Percentiles rank a stretch among this genome's conserved stretches.
These are phyloP conservation scores for Caloboletus firmus DNA, from an alignment of 1,284 basidiomycete genomes.

Conservation along the genomic window DNA sequence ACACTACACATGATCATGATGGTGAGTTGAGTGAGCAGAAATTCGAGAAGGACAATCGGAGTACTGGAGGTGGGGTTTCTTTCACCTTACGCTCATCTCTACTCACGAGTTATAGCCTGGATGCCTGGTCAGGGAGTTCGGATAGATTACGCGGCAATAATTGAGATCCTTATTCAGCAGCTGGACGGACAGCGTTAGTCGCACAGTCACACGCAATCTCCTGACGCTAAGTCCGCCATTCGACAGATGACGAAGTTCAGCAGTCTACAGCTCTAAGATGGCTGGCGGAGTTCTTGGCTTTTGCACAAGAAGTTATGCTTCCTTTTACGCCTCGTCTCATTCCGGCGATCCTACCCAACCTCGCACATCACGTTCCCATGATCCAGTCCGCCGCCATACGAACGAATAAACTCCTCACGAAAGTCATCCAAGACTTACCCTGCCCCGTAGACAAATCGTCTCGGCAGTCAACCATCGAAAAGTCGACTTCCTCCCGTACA, in stretches of 20 bases:
- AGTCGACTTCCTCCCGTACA: slow-evolving; percentile 32
- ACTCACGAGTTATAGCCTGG: slow-evolving; percentile 58
- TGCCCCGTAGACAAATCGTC: slow-evolving; percentile 56
- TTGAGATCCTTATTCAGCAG: slow-evolving; percentile 93
- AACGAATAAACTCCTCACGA: slow-evolving; percentile 84
- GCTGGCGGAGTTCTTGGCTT: slow-evolving; percentile 89
- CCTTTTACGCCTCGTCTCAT: slow-evolving; percentile 94
- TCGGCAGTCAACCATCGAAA: slow-evolving; percentile 40
- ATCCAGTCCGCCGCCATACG: slow-evolving; percentile 87
- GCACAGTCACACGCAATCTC: neutral
- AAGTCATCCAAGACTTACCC: slow-evolving; percentile 85
- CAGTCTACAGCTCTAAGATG: slow-evolving; percentile 88
- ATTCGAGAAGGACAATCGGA: slow-evolving; percentile 53
- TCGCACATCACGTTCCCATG: slow-evolving; percentile 88
- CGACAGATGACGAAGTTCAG: slow-evolving; percentile 82
- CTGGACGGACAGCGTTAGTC: slow-evolving; percentile 80
- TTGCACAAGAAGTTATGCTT: slow-evolving; percentile 89
- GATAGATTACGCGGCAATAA: slow-evolving; percentile 89
- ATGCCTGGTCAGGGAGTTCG: slow-evolving; percentile 90
- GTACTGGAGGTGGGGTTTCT: slow-evolving; percentile 57
- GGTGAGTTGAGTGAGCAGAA: slow-evolving; percentile 46
- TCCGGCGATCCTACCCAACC: slow-evolving; percentile 88
- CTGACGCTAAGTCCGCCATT: slow-evolving; percentile 9
- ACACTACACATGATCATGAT: slow-evolving; percentile 46
- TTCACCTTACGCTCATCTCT: slow-evolving; percentile 20